These are phyloP conservation scores for Fulvia fulva DNA, from an alignment of 2,329 filamentous ascomycete genomes.

Conservation along the genomic window DNA sequence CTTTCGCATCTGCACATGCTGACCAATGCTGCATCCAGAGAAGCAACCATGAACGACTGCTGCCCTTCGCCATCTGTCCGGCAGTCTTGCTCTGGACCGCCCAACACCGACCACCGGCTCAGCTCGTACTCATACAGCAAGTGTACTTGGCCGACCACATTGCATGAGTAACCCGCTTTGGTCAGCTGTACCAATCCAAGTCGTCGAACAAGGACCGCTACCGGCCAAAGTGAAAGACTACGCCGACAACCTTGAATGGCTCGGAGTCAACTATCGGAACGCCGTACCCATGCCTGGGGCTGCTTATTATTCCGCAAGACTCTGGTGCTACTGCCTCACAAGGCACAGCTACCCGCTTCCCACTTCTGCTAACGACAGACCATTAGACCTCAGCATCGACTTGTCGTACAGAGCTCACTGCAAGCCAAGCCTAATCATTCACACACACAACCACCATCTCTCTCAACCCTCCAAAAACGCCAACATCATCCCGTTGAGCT, in stretches of 20 bases:
- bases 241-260: background rate
- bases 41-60: background rate
- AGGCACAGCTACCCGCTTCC: no score
- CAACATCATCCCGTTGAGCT: constrained; percentile 26
- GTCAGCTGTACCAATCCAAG: background rate
- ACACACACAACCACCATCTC: background rate
- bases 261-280: background rate
- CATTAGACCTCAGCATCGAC: no score
- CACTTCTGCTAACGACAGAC: no score
- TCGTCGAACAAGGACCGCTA: background rate
- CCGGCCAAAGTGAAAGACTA: background rate
- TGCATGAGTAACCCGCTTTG: constrained; percentile 1
- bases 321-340: no score
- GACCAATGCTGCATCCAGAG: background rate
- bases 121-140: no score
- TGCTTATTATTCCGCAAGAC: no score
- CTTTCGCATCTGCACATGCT: background rate
- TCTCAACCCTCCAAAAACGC: constrained; percentile 15
- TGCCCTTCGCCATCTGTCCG: background rate
- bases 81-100: background rate
- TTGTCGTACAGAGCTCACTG: no score
- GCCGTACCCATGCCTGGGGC: background rate
- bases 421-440: no score
- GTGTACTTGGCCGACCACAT: no score
- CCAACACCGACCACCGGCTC: no score